A percentile compares a stretch with the other conserved stretches of the same genome.
phyloP scores from a whole-genome alignment of 1,139 yeast genomes.

The Chernovozyma sophiae-reginae region DNA sequence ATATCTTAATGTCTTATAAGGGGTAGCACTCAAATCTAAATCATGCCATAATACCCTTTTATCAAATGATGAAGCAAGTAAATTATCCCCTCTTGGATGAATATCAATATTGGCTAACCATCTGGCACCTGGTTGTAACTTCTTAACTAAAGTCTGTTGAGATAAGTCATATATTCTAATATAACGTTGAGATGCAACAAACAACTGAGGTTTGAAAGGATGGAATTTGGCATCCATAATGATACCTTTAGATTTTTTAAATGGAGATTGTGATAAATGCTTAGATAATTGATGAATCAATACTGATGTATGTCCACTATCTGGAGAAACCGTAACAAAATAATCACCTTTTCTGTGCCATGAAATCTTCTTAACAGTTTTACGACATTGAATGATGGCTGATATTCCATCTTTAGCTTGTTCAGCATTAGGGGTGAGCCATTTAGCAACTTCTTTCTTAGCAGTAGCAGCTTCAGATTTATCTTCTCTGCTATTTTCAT shows the following conservation, averaged over 20 bases:
- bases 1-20: constrained; percentile 91
- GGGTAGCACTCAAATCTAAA: constrained; percentile 81
- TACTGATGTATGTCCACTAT: constrained; percentile 82
- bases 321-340: constrained; percentile 90
- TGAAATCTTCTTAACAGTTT: constrained; percentile 73
- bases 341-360: constrained; percentile 99
- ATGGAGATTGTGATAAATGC: constrained; percentile 96
- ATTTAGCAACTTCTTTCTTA: constrained; percentile 65
- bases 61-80: constrained; percentile 89
- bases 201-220: constrained; percentile 90
- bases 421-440: constrained; percentile 76
- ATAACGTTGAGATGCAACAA: constrained; percentile 92
- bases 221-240: constrained; percentile 96
- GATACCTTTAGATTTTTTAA: constrained; percentile 87
- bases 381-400: constrained; percentile 63
- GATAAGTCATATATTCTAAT: constrained; percentile 86
- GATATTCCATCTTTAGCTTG: constrained; percentile 67
- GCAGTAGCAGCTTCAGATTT: constrained; percentile 22
- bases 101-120: constrained; percentile 90
- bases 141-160: constrained; percentile 77
- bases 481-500: constrained; percentile 22
- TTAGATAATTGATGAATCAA: constrained; percentile 91
- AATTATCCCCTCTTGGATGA: constrained; percentile 95
- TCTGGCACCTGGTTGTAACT: constrained; percentile 91
- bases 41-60: constrained; percentile 98